Base-by-base conservation (phyloP, 768 basidiomycete genomes). In the Psilocybe sp. region DNA sequence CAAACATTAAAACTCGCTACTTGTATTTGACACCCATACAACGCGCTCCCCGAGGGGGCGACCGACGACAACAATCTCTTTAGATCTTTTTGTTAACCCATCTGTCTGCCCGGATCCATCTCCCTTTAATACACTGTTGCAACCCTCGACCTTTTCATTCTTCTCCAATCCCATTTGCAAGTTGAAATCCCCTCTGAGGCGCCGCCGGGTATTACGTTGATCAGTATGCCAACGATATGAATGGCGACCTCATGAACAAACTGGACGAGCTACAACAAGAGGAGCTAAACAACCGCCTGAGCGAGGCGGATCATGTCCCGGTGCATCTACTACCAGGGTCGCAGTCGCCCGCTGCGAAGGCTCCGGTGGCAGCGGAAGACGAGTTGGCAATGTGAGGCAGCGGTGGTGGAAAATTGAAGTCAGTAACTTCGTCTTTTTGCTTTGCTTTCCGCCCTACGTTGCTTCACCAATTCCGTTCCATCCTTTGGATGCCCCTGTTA, bases 191-290 rank as follows among this genome's bases (percentile, higher is more conserved):
- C n/a, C n/a, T n/a, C n/a, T n/a, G n/a, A n/a, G n/a, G n/a, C n/a
- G n/a, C 37, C 18, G 14, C 18, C 18, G 37, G 37, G 5, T 4
- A 18, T 10, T 18, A 38, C 10, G 3, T 38, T 38, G 37, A 5
- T 38, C 14, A 14, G 5, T 52, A 47, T 58, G 46, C 53, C 51
- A 52, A 38, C 57, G 50, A 19, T n/a, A n/a, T n/a, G n/a, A n/a
- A n/a, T n/a, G 89, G 88, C 44, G 87, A 84, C 14, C 76, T 99
- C 53, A 78, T 78, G 59, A 73, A 76, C 18, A 90, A 98, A 64
- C 73, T 99, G 31, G 88, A 85, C 11, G 88, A 91, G 16, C 73
- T 98, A 40, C 93, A 98, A 68, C 84, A 95, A 64, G 91, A 93
- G 40, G 80, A 85, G 57, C 77, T 99, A 54, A 88, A 96, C 69